Conservation (phyloP, 1,284 basidiomycete genomes). For the Moesziomyces globuligerus region DNA sequence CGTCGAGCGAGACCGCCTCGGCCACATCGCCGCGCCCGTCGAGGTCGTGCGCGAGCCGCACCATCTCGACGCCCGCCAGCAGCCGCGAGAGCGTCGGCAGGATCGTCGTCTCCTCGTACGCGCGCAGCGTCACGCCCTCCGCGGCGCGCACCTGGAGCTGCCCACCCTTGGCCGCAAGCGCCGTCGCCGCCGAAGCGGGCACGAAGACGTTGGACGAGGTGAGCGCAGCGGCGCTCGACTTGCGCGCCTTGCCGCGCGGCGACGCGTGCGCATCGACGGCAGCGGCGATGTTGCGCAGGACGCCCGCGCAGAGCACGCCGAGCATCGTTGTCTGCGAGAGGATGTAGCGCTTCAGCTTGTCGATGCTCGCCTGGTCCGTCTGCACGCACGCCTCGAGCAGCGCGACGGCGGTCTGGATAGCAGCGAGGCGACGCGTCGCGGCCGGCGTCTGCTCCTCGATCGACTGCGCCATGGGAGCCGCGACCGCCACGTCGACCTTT, state of each 20-base stretch:
- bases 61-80: conserved; percentile 28
- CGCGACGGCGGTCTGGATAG: conserved; percentile 30
- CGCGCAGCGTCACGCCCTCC: conserved; percentile 9
- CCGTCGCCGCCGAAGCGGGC: conserved; percentile 1
- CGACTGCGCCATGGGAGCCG: conserved; percentile 15
- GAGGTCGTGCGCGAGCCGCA: conserved; percentile 31
- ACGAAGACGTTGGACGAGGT: conserved; percentile 38
- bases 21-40: conserved; percentile 25
- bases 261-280: conserved; percentile 23
- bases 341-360: conserved; percentile 46
- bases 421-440: conserved; percentile 29
- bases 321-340: conserved; percentile 49
- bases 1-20: conserved; percentile 16
- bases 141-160: background rate
- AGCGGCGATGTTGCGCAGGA: conserved; percentile 43
- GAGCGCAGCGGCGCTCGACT: conserved; percentile 7
- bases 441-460: conserved; percentile 30
- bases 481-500: conserved; percentile 1
- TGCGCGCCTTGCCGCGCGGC: conserved; percentile 12
- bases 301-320: conserved; percentile 39
- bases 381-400: conserved; percentile 45
- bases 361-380: conserved; percentile 22
- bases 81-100: conserved; percentile 27
- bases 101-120: conserved; percentile 31
- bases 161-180: background rate